Percentiles rank a stretch among this genome's conserved stretches.
Evolutionary conservation across 768 basidiomycete genomes (phyloP).

Genomic region (Hericium erinaceus): DNA sequence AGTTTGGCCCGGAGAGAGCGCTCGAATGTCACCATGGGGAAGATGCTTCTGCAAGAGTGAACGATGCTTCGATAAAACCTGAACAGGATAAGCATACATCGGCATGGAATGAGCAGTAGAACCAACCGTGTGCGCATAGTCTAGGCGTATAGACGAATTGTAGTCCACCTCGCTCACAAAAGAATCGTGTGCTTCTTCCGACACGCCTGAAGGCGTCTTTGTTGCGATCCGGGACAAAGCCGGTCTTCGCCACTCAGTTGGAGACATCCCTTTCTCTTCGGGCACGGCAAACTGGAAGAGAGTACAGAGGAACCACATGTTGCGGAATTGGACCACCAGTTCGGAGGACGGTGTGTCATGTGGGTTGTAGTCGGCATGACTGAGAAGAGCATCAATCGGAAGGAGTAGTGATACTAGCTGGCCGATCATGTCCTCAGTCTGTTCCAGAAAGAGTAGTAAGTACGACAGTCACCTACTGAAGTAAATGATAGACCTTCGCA

Average conservation of each 20-base stretch:
- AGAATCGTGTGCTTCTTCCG: conserved; percentile 75
- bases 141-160: conserved; percentile 81
- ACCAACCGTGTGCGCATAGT: conserved; percentile 61
- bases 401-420: conserved; percentile 83
- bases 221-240: conserved; percentile 72
- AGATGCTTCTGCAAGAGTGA: conserved; percentile 54
- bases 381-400: conserved; percentile 82
- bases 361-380: conserved; percentile 59
- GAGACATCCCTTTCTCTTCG: conserved; percentile 42
- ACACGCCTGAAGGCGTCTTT: conserved; percentile 79
- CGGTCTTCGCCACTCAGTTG: conserved; percentile 72
- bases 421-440: conserved; percentile 80
- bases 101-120: not conserved
- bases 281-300: conserved; percentile 69
- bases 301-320: conserved; percentile 89
- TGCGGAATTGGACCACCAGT: conserved; percentile 73
- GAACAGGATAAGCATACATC: not conserved
- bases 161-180: conserved; percentile 87
- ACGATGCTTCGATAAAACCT: conserved; percentile 71
- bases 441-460: not conserved
- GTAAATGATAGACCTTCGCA: conserved; percentile 42
- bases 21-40: conserved; percentile 59
- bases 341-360: conserved; percentile 45
- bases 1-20: conserved; percentile 71
- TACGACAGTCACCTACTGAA: conserved; percentile 2